Conservation (phyloP, 2,329 filamentous ascomycete genomes). For the Fusarium sp. region DNA sequence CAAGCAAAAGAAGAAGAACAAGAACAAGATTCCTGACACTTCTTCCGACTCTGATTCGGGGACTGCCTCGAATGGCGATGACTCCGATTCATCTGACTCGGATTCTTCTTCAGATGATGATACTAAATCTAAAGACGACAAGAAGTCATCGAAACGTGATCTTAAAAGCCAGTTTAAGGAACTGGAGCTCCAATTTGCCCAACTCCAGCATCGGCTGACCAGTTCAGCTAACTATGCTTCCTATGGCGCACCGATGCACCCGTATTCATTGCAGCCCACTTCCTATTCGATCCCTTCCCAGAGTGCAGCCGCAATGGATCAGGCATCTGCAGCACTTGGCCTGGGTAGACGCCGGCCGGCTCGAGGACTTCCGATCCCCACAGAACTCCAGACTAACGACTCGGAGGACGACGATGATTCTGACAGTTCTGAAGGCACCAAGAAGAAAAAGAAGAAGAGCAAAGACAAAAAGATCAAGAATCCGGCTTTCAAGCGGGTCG, state of each 20-base stretch:
- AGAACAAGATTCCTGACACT: slow-evolving; percentile 8
- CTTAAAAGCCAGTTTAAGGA: slow-evolving; percentile 47
- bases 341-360: neutral
- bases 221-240: slow-evolving; percentile 3
- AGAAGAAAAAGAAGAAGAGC: slow-evolving; percentile 27
- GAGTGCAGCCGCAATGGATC: neutral
- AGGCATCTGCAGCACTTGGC: neutral
- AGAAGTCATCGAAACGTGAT: slow-evolving; percentile 13
- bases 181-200: slow-evolving; percentile 45
- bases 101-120: slow-evolving; percentile 36
- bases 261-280: slow-evolving; percentile 11
- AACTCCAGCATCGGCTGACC: slow-evolving; percentile 42
- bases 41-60: slow-evolving; percentile 37
- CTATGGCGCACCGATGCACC: neutral
- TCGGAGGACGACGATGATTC: neutral
- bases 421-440: slow-evolving; percentile 23
- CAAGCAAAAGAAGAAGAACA: slow-evolving; percentile 25
- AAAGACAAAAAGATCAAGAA: slow-evolving; percentile 41
- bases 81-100: slow-evolving; percentile 42
- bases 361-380: neutral
- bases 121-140: slow-evolving; percentile 30
- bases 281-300: neutral
- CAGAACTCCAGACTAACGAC: neutral
- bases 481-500: slow-evolving; percentile 62
- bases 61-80: slow-evolving; percentile 38